Conservation (phyloP, 345 rosid genomes). For the Syzygium aromaticum region DNA sequence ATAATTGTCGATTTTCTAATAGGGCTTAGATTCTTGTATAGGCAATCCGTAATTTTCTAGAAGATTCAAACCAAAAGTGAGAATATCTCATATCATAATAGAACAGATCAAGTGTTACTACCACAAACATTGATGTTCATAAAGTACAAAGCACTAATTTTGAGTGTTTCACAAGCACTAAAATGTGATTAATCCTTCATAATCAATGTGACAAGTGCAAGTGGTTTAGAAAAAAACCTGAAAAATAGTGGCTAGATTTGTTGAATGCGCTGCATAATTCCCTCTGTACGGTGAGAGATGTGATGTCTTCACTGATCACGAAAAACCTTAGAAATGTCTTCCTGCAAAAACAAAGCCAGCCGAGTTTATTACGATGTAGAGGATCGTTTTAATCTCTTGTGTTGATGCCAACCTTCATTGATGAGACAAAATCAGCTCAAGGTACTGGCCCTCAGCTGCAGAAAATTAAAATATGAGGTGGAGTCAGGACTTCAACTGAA, state of each 20-base stretch:
- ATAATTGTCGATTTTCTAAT: neutral
- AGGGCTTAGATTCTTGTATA: neutral
- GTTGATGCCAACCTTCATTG: neutral
- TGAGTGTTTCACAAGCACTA: neutral
- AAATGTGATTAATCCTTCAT: neutral
- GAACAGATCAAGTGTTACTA: neutral
- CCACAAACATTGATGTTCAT: neutral
- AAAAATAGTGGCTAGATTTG: neutral
- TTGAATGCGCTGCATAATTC: too few relatives aligned
- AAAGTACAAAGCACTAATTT: neutral
- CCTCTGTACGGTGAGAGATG: neutral
- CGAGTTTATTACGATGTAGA: neutral
- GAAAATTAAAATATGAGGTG: too few relatives aligned
- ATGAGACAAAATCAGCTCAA: neutral
- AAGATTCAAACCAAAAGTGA: neutral
- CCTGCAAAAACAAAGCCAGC: neutral
- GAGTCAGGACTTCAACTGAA: too few relatives aligned
- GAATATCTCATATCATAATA: neutral
- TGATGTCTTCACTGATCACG: accelerated
- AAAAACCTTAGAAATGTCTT: neutral
- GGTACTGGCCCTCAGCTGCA: neutral
- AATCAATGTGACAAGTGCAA: neutral
- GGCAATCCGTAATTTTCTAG: neutral
- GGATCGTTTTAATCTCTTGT: neutral
- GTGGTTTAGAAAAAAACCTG: neutral